A percentile compares a stretch with the other conserved stretches of the same genome.
These are phyloP conservation scores for Spergularia marina DNA, from an alignment of 148 eudicot species.

Conservation along the genomic window DNA sequence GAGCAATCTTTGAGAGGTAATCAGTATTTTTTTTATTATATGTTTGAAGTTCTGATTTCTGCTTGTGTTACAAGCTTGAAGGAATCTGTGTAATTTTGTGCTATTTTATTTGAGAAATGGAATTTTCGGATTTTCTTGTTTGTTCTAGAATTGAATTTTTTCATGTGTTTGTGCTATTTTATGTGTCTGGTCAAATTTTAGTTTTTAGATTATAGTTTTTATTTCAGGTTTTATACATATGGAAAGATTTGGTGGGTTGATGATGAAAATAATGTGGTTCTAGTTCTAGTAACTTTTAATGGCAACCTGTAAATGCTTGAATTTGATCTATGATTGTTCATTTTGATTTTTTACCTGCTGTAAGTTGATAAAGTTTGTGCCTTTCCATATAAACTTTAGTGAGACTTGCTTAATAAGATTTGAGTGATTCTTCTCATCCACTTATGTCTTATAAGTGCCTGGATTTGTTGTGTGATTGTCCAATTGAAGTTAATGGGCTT, in stretches of 20 bases:
- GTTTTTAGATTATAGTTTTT: background rate
- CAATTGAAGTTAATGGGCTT: background rate
- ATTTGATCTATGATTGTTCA: background rate
- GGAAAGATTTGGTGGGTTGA: background rate
- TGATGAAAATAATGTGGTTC: background rate
- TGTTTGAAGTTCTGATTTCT: background rate
- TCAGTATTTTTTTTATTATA: background rate
- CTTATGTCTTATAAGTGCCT: background rate
- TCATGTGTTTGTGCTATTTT: constrained; percentile 1
- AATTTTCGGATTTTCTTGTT: background rate
- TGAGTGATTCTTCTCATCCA: background rate
- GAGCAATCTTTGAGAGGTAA: constrained; percentile 27
- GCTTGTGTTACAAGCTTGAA: background rate
- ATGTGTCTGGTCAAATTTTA: background rate
- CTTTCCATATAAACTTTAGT: background rate
- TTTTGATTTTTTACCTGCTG: background rate
- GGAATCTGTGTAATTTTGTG: constrained; percentile 1
- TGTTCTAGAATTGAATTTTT: background rate
- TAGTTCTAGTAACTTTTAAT: background rate
- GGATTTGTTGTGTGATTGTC: background rate
- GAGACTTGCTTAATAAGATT: background rate
- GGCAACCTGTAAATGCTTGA: background rate
- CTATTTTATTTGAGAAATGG: background rate
- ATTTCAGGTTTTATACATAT: background rate
- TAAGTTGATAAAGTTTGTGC: background rate